A percentile compares a stretch with the other conserved stretches of the same genome.
Evolutionary conservation across 2,329 filamentous ascomycete genomes (phyloP).

Genomic region (Botrytis squamosa): DNA sequence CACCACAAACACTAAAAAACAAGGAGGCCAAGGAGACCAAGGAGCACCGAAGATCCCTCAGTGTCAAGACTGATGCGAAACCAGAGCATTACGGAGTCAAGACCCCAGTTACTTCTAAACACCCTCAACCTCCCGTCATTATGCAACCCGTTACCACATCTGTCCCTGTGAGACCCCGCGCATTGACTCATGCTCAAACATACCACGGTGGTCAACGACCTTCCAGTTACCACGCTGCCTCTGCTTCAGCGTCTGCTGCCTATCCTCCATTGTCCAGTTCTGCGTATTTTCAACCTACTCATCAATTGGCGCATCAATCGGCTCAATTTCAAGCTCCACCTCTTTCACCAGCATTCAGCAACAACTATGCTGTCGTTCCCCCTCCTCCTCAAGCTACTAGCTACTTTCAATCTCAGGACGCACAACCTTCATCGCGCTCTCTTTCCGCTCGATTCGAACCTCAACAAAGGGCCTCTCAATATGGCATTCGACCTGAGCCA

Average conservation of each 20-base stretch:
- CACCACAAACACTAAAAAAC: slow-evolving; percentile 8
- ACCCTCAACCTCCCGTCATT: slow-evolving; percentile 16
- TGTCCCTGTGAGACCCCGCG: slow-evolving; percentile 18
- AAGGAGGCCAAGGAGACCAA: slow-evolving; percentile 15
- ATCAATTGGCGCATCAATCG: slow-evolving; percentile 6
- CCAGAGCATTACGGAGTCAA: slow-evolving; percentile 16
- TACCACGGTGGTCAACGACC: slow-evolving; percentile 10
- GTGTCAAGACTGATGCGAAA: slow-evolving; percentile 13
- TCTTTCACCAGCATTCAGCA: slow-evolving; percentile 19
- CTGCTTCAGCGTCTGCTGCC: neutral
- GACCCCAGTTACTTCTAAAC: neutral
- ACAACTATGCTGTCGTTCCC: slow-evolving; percentile 5
- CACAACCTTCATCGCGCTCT: slow-evolving; percentile 24
- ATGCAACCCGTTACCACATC: neutral
- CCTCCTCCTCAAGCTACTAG: neutral
- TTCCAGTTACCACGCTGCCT: slow-evolving; percentile 15
- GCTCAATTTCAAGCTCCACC: slow-evolving; percentile 19
- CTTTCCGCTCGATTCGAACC: slow-evolving; percentile 33
- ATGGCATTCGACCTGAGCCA: slow-evolving; percentile 23
- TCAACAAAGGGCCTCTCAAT: slow-evolving; percentile 27
- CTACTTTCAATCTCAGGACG: slow-evolving; percentile 9
- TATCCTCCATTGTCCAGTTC: slow-evolving; percentile 21
- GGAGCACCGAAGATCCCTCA: slow-evolving; percentile 17
- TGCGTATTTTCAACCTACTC: slow-evolving; percentile 13
- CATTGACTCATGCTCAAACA: slow-evolving; percentile 13